Base-by-base conservation (phyloP, 108 stramenopile species). In the Parietichytrium sp. region DNA sequence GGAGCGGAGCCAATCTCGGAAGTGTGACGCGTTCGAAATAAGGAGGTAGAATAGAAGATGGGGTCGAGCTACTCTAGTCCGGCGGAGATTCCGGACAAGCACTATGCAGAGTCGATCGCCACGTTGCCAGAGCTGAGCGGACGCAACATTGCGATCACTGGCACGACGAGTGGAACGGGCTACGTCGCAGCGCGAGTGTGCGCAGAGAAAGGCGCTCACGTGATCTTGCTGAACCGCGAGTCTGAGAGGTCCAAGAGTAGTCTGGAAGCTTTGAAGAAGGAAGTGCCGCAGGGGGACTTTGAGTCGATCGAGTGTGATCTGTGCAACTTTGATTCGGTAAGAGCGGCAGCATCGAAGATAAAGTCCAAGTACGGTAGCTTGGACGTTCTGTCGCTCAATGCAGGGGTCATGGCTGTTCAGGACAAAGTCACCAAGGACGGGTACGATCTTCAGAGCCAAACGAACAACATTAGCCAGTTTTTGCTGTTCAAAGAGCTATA, bases 321-420 rank as follows among this genome's bases (percentile, higher is more conserved):
- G 23, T 45, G n/a, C 23, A 45, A 25, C 20, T 27, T 72, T 20
- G 1, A 16, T 15, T 72, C 61, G 10, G 61, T 72, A 1, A 33
- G 61, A 33, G 0, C 36, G 3, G 61, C 61, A n/a, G 61, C 61
- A n/a, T 23, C 18, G 15, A 72, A 72, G 61, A 42, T 72, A 6
- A 23, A 8, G 23, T 13, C 33, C 13, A 45, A 45, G 38, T 45
- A 45, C 20, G 23, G 45, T 25, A 45, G 38, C 2, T 47, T 85
- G 20, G 80, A 80, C 47, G 72, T 53, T 12, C 72, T 83, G 27
- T 25, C 49, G 3, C 18, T 27, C 79, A 89, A 89, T 52, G 92
- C 92, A 4, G 92, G 92, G 3, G 80, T 93, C 54, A 91, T 91
- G 90, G 86, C 87, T 7, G 33, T 80, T 20, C 77, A 82, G n/a